phyloP scores from a whole-genome alignment of 306 rosid species.

The Nissolia schottii region DNA sequence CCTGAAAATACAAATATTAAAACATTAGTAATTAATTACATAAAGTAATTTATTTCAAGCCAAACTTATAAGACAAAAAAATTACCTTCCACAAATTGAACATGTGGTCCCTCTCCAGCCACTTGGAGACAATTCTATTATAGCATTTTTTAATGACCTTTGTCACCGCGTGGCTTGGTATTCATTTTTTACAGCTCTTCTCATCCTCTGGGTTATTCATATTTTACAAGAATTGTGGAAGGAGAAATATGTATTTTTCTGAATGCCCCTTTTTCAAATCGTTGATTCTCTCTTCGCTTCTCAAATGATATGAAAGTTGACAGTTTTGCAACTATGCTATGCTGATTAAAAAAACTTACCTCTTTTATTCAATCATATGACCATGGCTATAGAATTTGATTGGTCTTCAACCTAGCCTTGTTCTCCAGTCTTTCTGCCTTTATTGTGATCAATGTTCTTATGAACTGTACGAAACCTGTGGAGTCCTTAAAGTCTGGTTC shows the following conservation, averaged over 20 bases:
- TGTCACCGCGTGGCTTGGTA: too few relatives aligned
- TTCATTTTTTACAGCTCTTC: too few relatives aligned
- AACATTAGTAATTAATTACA: too few relatives aligned
- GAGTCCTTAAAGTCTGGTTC: background rate
- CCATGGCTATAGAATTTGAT: background rate
- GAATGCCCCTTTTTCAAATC: background rate
- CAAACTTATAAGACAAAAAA: too few relatives aligned
- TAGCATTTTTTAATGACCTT: too few relatives aligned
- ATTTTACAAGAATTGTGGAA: background rate
- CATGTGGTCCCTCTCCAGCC: too few relatives aligned
- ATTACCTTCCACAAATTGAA: too few relatives aligned
- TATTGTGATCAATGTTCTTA: background rate
- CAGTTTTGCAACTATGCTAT: background rate
- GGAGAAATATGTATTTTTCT: too few relatives aligned
- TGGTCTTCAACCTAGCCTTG: background rate
- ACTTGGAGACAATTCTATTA: too few relatives aligned
- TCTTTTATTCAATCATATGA: slow-evolving; percentile 2
- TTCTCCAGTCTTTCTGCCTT: background rate
- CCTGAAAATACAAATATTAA: too few relatives aligned
- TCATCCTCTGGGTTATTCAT: background rate
- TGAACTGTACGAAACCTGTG: slow-evolving; percentile 1
- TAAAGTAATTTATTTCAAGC: too few relatives aligned
- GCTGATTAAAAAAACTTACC: background rate
- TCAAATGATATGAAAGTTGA: background rate
- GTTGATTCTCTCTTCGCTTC: background rate